phyloP scores from a whole-genome alignment of 2,329 filamentous ascomycete genomes.

The Penicillium sp. region DNA sequence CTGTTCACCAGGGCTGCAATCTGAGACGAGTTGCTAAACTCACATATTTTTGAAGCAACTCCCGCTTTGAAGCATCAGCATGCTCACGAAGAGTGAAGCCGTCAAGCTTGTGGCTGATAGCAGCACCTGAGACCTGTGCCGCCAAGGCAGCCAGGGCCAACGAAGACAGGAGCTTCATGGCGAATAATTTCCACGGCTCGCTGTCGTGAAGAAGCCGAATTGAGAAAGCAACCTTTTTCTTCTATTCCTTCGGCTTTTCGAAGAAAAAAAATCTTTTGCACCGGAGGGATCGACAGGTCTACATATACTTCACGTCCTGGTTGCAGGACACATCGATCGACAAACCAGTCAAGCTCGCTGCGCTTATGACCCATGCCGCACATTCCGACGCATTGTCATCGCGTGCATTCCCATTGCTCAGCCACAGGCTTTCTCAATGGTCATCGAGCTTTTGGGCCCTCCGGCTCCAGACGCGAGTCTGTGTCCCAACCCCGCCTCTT shows the following conservation, averaged over 20 bases:
- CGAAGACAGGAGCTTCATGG: slow-evolving; percentile 37
- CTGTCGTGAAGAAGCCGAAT: not conserved
- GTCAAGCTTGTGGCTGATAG: slow-evolving; percentile 47
- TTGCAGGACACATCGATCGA: not conserved
- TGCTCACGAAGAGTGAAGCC: slow-evolving; percentile 42
- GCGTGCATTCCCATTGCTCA: not conserved
- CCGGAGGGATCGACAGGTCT: slow-evolving; percentile 12
- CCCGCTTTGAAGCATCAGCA: slow-evolving; percentile 39
- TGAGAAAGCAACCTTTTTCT: not conserved
- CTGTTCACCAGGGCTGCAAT: no score
- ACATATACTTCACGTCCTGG: slow-evolving; percentile 11
- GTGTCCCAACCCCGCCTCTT: not conserved
- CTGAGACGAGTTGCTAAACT: slow-evolving; percentile 17
- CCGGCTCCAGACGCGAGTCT: not conserved
- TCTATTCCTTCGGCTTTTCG: no score
- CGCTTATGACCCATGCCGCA: slow-evolving; percentile 1
- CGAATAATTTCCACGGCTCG: not conserved
- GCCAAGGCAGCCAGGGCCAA: slow-evolving; percentile 36
- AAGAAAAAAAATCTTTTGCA: no score
- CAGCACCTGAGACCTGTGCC: slow-evolving; percentile 42
- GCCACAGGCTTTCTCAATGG: not conserved
- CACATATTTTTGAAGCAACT: slow-evolving; percentile 52
- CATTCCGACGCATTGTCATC: slow-evolving; percentile 2
- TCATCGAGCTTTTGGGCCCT: not conserved
- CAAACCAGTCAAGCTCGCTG: slow-evolving; percentile 4